Conservation (phyloP, 495 filamentous ascomycete species). For the Penicillium diatomitis region DNA sequence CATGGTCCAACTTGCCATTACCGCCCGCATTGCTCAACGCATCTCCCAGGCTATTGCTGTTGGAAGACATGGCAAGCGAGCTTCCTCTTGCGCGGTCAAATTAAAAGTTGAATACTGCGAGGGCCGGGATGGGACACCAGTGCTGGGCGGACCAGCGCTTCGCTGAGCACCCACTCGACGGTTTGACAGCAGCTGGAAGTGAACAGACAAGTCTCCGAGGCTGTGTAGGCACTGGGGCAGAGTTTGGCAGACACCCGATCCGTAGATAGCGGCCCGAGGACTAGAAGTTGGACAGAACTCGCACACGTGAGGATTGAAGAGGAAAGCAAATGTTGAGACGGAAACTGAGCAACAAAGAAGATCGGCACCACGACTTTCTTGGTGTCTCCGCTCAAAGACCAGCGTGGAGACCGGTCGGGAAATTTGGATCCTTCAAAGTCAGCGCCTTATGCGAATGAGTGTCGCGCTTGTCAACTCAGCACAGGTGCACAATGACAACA, state of each 20-base stretch:
- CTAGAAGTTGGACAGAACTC: too few relatives aligned
- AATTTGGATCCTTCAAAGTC: too few relatives aligned
- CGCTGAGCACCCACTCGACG: too few relatives aligned
- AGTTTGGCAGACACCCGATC: too few relatives aligned
- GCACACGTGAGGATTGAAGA: not conserved
- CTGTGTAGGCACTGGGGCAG: too few relatives aligned
- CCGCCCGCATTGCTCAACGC: conserved; percentile 32
- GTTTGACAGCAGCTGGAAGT: too few relatives aligned
- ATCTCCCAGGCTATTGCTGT: conserved; percentile 14
- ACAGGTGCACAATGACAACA: conserved; percentile 10
- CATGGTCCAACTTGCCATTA: conserved; percentile 36
- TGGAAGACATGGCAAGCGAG: conserved; percentile 17
- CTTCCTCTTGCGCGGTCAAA: not conserved
- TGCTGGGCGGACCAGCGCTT: too few relatives aligned
- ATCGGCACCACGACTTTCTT: conserved; percentile 7
- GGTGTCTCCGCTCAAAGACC: not conserved
- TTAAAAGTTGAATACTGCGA: not conserved
- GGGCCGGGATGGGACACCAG: too few relatives aligned
- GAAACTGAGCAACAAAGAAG: conserved; percentile 10
- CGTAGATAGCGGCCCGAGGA: too few relatives aligned
- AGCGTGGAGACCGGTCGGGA: too few relatives aligned
- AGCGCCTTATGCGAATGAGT: too few relatives aligned
- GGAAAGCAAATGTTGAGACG: conserved; percentile 2
- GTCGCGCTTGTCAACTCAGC: too few relatives aligned
- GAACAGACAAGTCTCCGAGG: not conserved